Percentiles rank a stretch among this genome's conserved stretches.
Evolutionary conservation across 202 grass and related monocot genomes (phyloP).

Genomic region (Musa balbisiana): DNA sequence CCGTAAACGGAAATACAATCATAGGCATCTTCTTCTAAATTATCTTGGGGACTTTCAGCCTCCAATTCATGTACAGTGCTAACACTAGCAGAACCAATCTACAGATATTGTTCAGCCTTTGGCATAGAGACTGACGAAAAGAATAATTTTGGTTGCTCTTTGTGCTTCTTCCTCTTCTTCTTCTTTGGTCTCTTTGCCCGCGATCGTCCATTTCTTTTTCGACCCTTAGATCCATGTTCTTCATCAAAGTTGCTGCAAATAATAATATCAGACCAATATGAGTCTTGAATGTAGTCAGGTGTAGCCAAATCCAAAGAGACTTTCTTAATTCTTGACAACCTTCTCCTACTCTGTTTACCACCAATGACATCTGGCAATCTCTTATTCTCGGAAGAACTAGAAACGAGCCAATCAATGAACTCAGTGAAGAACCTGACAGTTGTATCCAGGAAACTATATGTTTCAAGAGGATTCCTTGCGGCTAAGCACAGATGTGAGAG

Average conservation of each 20-base stretch:
- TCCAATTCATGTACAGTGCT: conserved; percentile 9
- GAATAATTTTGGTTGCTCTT: not conserved
- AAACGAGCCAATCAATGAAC: conserved; percentile 27
- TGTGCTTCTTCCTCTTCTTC: not conserved
- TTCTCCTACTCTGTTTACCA: conserved; percentile 49
- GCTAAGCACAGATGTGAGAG: conserved; percentile 35
- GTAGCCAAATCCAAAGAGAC: not conserved
- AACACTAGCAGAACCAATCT: conserved; percentile 1
- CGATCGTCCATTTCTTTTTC: conserved; percentile 44
- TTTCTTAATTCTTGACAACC: not conserved
- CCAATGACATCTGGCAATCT: conserved; percentile 34
- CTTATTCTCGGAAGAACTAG: conserved; percentile 25
- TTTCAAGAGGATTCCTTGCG: conserved; percentile 43
- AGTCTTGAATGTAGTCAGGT: conserved; percentile 64
- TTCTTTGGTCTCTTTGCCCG: conserved; percentile 7
- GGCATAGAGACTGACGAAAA: not conserved
- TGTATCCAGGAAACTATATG: conserved; percentile 29
- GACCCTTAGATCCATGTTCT: conserved; percentile 34
- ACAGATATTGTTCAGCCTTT: not conserved
- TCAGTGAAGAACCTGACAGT: conserved; percentile 68
- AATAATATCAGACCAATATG: conserved; percentile 90
- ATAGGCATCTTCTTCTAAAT: conserved; percentile 25
- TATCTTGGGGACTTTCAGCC: not conserved
- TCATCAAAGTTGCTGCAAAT: conserved; percentile 63
- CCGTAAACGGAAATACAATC: conserved; percentile 29